Base-by-base conservation (phyloP, 495 filamentous ascomycete genomes). In the Saxophila tyrrhenica region DNA sequence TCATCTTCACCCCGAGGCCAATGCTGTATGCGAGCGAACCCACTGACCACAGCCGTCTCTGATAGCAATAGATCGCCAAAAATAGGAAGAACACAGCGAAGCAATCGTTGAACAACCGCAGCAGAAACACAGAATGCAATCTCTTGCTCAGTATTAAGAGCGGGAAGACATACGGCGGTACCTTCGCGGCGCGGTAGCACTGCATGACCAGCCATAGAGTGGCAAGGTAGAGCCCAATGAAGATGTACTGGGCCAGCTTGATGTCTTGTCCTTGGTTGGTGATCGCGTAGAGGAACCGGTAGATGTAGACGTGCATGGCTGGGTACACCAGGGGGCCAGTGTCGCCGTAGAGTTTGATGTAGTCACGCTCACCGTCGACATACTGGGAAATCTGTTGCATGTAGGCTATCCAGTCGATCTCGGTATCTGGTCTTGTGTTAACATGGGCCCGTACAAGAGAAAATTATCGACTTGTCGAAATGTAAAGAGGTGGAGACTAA, bases 381-480 rank as follows among this genome's bases (percentile, higher is more conserved):
- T 85, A 92, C 32, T 89, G 84, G 23, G 78, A 68, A 50, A 96
- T 72, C 61, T 98, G 92, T 61, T 95, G 77, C 90, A 97, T 97
- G 68, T 98, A 98, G 1, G 91, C 88, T 50, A 74, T 77, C 92
- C 92, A 98, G 70, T 98, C 92, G 64, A 98, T 98, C 67, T 98
- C 92, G 42, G 92, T 98, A 67, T 98, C 92, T 97, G 62, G 50
- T 60, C 60, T n/a, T 54, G 53, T 25, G 11, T 49, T 39, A 20
- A 38, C 42, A 38, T 11, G 29, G 3, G 41, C 43, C 17, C 42
- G 22, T 46, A 24, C 13, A 17, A 13, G 22, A 15, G n/a, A n/a
- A n/a, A 35, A 35, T 39, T n/a, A n/a, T 46, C 5, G 15, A 21
- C 45, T 48, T 3, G 45, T 3, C 11, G 11, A 24, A 44, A 17